These are phyloP conservation scores for Hemileia vastatrix DNA, from an alignment of 1,284 basidiomycete genomes.

Conservation along the genomic window DNA sequence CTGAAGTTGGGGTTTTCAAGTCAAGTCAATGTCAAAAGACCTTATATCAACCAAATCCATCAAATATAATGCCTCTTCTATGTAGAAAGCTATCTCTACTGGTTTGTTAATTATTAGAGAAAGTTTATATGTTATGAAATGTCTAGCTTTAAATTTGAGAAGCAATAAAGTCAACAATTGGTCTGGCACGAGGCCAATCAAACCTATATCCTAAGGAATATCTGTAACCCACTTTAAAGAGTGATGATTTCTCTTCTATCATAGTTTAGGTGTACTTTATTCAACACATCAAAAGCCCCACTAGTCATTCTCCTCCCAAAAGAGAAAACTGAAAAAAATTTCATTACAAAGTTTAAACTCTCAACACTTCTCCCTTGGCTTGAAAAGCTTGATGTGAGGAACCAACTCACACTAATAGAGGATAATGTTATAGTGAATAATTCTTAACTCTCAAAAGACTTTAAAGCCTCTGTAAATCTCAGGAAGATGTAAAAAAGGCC, in stretches of 20 bases:
- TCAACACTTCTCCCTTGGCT: too few relatives aligned
- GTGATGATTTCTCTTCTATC: neutral
- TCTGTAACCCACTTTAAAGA: neutral
- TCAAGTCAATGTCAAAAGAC: too few relatives aligned
- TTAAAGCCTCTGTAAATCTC: too few relatives aligned
- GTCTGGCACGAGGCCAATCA: neutral
- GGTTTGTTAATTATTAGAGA: neutral
- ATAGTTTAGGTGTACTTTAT: neutral
- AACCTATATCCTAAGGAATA: neutral
- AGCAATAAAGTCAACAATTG: neutral
- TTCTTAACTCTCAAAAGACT: too few relatives aligned
- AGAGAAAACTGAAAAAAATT: neutral
- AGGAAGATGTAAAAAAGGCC: too few relatives aligned
- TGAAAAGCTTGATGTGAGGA: too few relatives aligned
- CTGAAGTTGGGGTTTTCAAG: too few relatives aligned
- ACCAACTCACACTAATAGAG: too few relatives aligned
- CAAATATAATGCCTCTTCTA: neutral
- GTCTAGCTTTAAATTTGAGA: neutral
- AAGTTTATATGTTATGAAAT: neutral
- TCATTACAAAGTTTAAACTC: neutral
- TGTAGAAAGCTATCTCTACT: neutral
- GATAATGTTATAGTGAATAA: too few relatives aligned
- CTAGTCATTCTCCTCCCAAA: neutral
- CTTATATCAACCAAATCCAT: too few relatives aligned
- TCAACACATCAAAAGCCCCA: neutral